phyloP scores from a whole-genome alignment of 176 grass and related monocot genomes.

The Otatea glauca region DNA sequence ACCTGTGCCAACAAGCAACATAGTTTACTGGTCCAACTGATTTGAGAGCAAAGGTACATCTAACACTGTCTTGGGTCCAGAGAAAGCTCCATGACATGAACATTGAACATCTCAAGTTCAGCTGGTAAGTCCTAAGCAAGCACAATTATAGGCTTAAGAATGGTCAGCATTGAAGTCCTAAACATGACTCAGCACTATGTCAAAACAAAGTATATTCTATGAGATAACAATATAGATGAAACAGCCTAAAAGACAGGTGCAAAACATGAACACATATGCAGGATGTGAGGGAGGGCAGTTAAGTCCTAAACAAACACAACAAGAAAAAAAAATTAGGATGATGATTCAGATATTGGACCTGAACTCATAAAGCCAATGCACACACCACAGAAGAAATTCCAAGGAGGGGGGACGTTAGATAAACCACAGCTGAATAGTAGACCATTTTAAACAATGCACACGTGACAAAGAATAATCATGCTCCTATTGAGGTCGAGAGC shows the following conservation, averaged over 20 bases:
- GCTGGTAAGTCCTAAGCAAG: background rate
- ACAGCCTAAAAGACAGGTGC: background rate
- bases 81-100: background rate
- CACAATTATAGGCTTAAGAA: constrained; percentile 17
- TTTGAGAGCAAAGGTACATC: background rate
- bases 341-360: background rate
- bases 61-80: constrained; percentile 2
- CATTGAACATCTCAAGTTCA: background rate
- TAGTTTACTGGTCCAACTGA: constrained; percentile 17
- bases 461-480: too few species aligned
- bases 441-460: background rate
- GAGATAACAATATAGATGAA: background rate
- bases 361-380: constrained; percentile 31
- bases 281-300: background rate
- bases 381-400: background rate
- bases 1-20: constrained; percentile 2
- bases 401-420: background rate
- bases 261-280: constrained; percentile 3
- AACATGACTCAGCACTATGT: constrained; percentile 17
- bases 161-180: background rate
- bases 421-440: background rate
- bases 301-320: constrained; percentile 1
- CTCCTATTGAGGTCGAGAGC: too few species aligned
- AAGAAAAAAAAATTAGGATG: background rate
- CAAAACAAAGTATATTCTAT: background rate